Evolutionary conservation across 352 stramenopile genomes (phyloP), one percentile per base, ranked within the genome.

Genomic region (Plasmopara viticola): DNA sequence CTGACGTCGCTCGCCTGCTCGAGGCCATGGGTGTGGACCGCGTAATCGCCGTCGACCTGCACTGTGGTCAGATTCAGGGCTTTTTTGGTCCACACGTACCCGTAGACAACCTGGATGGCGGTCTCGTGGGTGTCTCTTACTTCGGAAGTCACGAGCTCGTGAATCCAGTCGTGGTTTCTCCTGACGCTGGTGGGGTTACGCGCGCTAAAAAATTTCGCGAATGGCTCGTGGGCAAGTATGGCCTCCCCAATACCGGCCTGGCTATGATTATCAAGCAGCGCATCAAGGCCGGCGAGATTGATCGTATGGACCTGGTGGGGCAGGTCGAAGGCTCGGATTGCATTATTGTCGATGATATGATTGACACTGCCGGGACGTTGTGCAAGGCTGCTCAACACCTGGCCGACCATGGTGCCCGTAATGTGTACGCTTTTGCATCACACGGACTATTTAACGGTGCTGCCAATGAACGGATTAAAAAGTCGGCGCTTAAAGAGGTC

Each of bases 251-350:
- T 72, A 95, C 97, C 41, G 95, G 96, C 9, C 85, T 99, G 20
- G 97, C 97, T 39, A 99, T 99, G 97, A 99, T 99, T 85, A 98
- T 99, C 74, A 99, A 99, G 80, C 97, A 99, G 85, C 91, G 97
- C 62, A 90, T 97, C 53, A 97, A 96, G 66, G 93, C 96, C 47
- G 96, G 96, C 60, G 85, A 97, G 67, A 97, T 99, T 44, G 96
- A 98, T 69, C 81, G 87, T 52, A 99, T 99, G 97, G 97, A 99
- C 72, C 81, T 99, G 9, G 97, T 99, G 31, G 97, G 97, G 38
- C 97, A 97, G 56, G 97, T 99, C 17, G 89, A 97, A 49, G 97
- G 97, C 63, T 99, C 90, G 45, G 97, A 99, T 78, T 98, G 95
- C 60, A 99, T 99, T 65, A 98, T 99, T 57, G 97, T 99, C 14